phyloP scores from a whole-genome alignment of 768 basidiomycete species.

The Mycena galopus region DNA sequence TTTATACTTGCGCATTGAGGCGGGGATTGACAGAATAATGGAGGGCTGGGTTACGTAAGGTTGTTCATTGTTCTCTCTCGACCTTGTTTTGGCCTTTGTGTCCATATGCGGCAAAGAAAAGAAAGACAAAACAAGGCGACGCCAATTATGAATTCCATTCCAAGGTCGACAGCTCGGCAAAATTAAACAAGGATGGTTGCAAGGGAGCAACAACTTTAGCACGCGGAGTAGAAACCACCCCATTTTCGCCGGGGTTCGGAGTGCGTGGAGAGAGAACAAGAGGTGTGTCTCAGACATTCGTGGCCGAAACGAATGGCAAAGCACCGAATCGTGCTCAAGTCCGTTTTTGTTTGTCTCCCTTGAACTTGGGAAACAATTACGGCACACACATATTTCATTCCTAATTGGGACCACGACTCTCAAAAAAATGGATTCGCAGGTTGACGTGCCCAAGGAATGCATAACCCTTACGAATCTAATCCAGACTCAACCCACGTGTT shows the following conservation, averaged over 20 bases:
- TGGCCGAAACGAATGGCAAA: no score
- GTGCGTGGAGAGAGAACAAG: background rate
- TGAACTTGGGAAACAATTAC: slow-evolving; percentile 3
- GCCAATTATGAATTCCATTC: slow-evolving; percentile 21
- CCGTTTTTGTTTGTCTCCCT: background rate
- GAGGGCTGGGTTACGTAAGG: background rate
- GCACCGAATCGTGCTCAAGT: no score
- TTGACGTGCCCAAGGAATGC: slow-evolving; percentile 52
- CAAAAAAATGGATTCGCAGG: slow-evolving; percentile 19
- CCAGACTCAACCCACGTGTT: slow-evolving; percentile 64
- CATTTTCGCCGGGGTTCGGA: background rate
- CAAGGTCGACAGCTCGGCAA: slow-evolving; percentile 3
- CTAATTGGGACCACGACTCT: slow-evolving; percentile 7
- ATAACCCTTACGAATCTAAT: slow-evolving; percentile 66
- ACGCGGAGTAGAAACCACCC: slow-evolving; percentile 10
- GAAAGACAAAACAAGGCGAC: slow-evolving; percentile 20
- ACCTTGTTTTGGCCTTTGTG: background rate
- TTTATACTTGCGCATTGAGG: slow-evolving; percentile 31
- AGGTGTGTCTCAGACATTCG: no score
- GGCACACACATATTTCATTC: background rate
- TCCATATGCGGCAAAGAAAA: slow-evolving; percentile 19
- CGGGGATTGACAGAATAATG: background rate
- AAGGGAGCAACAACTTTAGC: slow-evolving; percentile 9
- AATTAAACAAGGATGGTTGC: slow-evolving; percentile 35
- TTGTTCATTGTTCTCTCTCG: slow-evolving; percentile 17